Evolutionary conservation across 192 early-diverging fungal species (phyloP).

Genomic region (Mortierella alpina): DNA sequence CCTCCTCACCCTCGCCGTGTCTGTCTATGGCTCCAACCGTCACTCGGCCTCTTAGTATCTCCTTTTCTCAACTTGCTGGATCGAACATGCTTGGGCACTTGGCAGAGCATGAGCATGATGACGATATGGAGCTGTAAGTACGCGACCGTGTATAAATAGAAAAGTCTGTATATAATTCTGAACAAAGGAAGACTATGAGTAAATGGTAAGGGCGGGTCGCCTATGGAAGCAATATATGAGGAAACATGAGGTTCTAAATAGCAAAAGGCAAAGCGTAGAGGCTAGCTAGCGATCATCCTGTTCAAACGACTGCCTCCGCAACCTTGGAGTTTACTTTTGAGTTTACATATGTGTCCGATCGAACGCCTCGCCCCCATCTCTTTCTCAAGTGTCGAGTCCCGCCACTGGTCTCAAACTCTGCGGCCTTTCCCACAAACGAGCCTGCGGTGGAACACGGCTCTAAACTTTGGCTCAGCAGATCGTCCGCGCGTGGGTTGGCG

Average conservation of each 20-base stretch:
- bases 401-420: constrained; percentile 54
- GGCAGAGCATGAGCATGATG: constrained; percentile 43
- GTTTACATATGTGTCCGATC: constrained; percentile 29
- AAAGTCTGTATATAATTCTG: neutral
- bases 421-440: constrained; percentile 54
- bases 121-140: constrained; percentile 45
- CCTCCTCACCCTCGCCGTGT: constrained; percentile 40
- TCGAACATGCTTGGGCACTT: constrained; percentile 34
- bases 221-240: too few species aligned
- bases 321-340: neutral
- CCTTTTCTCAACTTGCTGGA: constrained; percentile 36
- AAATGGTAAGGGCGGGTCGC: too few species aligned
- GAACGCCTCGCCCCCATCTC: constrained; percentile 29
- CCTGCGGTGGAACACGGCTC: constrained; percentile 65
- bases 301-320: neutral
- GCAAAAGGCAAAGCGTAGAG: too few species aligned
- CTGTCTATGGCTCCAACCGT: constrained; percentile 39
- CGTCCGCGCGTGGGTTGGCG: constrained; percentile 53
- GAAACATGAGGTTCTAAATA: too few species aligned
- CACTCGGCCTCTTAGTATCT: constrained; percentile 34
- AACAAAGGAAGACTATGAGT: too few species aligned
- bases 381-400: constrained; percentile 9
- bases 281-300: neutral
- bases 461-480: constrained; percentile 67
- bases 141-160: too few species aligned